Conservation (phyloP, 306 rosid genomes). For the Inga oerstediana region DNA sequence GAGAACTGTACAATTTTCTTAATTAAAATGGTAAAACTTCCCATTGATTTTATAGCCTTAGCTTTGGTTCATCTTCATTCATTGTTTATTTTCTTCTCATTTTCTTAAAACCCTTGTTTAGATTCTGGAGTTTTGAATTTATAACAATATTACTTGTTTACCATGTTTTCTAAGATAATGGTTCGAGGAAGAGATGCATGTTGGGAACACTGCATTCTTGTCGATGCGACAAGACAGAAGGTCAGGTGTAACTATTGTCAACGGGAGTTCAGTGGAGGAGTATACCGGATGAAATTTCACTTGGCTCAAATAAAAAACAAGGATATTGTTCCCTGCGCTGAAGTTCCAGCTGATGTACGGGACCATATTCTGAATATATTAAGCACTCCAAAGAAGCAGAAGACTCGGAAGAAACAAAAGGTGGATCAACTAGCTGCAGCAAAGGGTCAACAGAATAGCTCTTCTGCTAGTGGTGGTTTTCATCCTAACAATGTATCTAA, state of each 20-base stretch:
- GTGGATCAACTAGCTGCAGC: conserved; percentile 45
- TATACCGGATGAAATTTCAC: conserved; percentile 86
- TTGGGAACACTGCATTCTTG: conserved; percentile 75
- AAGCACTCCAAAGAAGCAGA: conserved; percentile 67
- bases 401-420: conserved; percentile 59
- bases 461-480: conserved; percentile 64
- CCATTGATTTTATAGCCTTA: background rate
- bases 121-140: background rate
- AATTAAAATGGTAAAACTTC: background rate
- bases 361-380: conserved; percentile 63
- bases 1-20: background rate
- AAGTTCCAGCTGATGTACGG: conserved; percentile 66
- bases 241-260: conserved; percentile 73
- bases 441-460: conserved; percentile 58
- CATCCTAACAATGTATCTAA: conserved; percentile 61
- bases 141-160: conserved; percentile 21
- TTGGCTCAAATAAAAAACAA: conserved; percentile 81
- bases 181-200: conserved; percentile 86
- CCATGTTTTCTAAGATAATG: conserved; percentile 47
- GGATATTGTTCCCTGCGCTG: conserved; percentile 70
- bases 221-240: conserved; percentile 72
- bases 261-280: conserved; percentile 81
- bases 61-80: background rate
- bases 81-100: background rate
- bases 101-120: background rate